Evolutionary conservation across 257 asterid genomes (phyloP).

Genomic region (Solanum sejunctum): DNA sequence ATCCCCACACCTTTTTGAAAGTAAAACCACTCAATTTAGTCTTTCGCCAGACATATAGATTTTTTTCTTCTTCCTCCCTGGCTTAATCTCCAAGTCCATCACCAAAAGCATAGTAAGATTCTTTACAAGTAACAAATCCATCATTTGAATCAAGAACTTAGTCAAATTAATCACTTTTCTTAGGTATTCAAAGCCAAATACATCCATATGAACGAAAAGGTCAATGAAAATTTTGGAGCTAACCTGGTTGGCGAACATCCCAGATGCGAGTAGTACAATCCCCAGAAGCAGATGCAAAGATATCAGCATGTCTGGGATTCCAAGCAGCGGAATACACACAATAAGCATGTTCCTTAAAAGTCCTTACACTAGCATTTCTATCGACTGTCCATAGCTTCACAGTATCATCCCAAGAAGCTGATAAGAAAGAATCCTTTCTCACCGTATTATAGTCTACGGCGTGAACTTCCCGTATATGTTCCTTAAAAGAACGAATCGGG

Average conservation of each 20-base stretch:
- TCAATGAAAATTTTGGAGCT: no score
- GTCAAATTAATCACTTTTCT: not conserved
- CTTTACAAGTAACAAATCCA: not conserved
- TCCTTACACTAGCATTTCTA: conserved; percentile 77
- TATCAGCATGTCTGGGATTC: conserved; percentile 95
- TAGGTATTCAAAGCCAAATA: not conserved
- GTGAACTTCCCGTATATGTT: conserved; percentile 85
- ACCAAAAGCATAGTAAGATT: not conserved
- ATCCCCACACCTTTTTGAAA: not conserved
- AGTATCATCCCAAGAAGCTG: conserved; percentile 93
- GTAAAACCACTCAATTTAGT: no score
- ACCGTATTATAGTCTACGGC: conserved; percentile 75
- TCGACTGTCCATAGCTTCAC: conserved; percentile 93
- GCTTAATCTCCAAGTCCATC: no score
- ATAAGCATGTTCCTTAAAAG: conserved; percentile 90
- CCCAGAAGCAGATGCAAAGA: conserved; percentile 90
- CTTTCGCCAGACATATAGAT: no score
- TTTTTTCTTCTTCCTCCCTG: no score
- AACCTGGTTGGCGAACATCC: conserved; percentile 98
- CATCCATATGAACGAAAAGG: not conserved
- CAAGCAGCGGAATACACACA: conserved; percentile 86
- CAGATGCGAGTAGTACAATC: conserved; percentile 92
- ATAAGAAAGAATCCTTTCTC: conserved; percentile 75
- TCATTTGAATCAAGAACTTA: not conserved
- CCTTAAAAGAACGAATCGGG: conserved; percentile 81